Evolutionary conservation across 768 basidiomycete genomes (phyloP).

Genomic region (Hericium coralloides): DNA sequence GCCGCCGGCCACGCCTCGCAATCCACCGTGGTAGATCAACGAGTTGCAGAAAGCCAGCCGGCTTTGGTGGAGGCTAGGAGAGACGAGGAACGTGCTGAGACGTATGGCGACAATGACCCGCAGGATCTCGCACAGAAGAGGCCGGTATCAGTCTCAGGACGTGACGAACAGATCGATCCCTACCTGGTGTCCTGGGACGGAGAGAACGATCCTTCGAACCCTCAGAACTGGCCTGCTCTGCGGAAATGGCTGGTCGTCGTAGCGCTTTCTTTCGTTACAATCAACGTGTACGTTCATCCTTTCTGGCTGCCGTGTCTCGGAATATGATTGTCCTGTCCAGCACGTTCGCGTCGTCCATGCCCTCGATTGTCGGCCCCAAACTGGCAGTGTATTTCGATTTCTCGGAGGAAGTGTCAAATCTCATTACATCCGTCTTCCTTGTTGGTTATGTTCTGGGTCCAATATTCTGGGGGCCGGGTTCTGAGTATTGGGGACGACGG

Average conservation of each 20-base stretch:
- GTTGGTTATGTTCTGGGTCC: slow-evolving; percentile 15
- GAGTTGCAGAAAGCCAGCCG: no score
- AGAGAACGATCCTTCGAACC: slow-evolving; percentile 10
- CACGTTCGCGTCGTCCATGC: slow-evolving; percentile 20
- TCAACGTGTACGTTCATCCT: slow-evolving; percentile 10
- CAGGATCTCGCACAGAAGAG: neutral
- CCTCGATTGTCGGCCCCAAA: slow-evolving; percentile 5
- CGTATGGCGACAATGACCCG: neutral
- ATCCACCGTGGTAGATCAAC: no score
- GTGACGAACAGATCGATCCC: neutral
- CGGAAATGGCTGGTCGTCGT: slow-evolving; percentile 11
- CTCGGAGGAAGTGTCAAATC: slow-evolving; percentile 15
- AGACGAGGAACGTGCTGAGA: neutral
- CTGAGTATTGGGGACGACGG: slow-evolving; percentile 15
- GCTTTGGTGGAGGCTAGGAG: neutral
- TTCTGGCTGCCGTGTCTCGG: neutral
- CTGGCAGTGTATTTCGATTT: slow-evolving; percentile 13
- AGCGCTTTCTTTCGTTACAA: neutral
- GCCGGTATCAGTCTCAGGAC: neutral
- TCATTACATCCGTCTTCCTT: slow-evolving; percentile 14
- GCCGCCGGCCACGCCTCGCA: no score
- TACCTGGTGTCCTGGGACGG: slow-evolving; percentile 10
- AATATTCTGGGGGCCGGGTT: slow-evolving; percentile 14
- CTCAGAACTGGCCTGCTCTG: slow-evolving; percentile 12
- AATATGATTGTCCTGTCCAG: neutral